Evolutionary conservation across 306 rosid genomes (phyloP).

Genomic region (Trichosanthes cucumerina): DNA sequence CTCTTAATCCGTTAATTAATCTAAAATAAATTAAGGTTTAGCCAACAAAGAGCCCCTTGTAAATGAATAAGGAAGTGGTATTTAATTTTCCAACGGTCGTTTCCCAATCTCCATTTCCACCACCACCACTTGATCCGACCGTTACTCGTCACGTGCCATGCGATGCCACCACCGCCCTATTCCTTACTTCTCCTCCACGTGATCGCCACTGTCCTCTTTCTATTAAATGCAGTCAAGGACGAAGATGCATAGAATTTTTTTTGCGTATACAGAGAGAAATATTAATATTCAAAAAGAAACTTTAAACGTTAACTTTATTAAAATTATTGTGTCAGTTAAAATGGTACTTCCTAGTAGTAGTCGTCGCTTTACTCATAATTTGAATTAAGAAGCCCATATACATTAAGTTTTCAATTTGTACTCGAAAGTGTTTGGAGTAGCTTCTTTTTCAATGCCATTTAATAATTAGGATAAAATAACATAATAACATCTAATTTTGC

Average conservation of each 20-base stretch:
- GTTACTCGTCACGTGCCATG: slow-evolving; percentile 6
- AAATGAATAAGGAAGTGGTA: not conserved
- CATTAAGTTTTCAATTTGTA: no score
- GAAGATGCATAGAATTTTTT: not conserved
- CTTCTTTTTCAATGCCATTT: no score
- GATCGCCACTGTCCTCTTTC: not conserved
- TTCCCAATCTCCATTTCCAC: not conserved
- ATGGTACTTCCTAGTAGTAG: not conserved
- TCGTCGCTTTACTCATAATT: not conserved
- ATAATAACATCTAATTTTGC: no score
- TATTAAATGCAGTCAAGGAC: not conserved
- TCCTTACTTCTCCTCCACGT: not conserved
- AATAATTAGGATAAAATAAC: no score
- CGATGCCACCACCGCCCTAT: not conserved
- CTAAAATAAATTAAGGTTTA: not conserved
- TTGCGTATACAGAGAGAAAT: not conserved
- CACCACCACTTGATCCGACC: slow-evolving; percentile 3
- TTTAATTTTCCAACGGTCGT: slow-evolving; percentile 4
- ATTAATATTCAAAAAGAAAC: not conserved
- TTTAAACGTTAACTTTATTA: not conserved
- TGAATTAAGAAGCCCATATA: no score
- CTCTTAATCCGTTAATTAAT: not conserved
- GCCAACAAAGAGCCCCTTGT: not conserved
- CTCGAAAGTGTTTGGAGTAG: no score
- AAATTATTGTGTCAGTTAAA: no score